Evolutionary conservation across 1,284 basidiomycete genomes (phyloP).

Genomic region (Cryptococcus neoformans): DNA sequence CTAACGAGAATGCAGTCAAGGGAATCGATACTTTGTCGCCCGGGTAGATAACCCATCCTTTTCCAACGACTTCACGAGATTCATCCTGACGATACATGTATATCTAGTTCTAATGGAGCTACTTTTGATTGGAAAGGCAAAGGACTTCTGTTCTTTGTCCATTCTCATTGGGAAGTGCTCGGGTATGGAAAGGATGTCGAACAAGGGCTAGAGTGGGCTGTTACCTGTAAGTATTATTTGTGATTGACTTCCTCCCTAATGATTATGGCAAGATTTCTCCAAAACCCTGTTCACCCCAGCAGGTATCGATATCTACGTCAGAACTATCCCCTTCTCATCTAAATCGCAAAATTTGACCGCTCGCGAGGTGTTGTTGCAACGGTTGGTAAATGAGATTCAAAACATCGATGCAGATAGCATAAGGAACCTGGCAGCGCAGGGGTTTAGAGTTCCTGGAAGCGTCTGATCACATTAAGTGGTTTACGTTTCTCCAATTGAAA

Average conservation of each 20-base stretch:
- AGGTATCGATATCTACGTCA: constrained; percentile 55
- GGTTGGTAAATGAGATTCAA: constrained; percentile 19
- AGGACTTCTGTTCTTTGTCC: constrained; percentile 51
- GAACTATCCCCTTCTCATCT: constrained; percentile 17
- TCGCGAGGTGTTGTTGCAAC: constrained; percentile 14
- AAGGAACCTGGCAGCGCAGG: constrained; percentile 19
- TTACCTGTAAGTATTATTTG: constrained; percentile 48
- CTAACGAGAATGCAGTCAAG: constrained; percentile 28
- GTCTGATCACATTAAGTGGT: constrained; percentile 7
- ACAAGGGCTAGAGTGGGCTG: constrained; percentile 50
- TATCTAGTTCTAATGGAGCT: constrained; percentile 34
- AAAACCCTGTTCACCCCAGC: constrained; percentile 57
- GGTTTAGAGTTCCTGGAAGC: constrained; percentile 32
- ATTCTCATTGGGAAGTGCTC: constrained; percentile 56
- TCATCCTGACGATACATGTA: not conserved
- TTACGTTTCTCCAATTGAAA: not conserved
- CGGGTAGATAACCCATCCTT: constrained; percentile 8
- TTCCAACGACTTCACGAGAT: not conserved
- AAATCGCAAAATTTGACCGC: constrained; percentile 3
- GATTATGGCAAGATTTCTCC: constrained; percentile 49
- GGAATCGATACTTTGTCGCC: constrained; percentile 48
- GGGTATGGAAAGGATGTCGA: constrained; percentile 48
- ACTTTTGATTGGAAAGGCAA: constrained; percentile 55
- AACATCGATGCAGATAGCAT: constrained; percentile 17
- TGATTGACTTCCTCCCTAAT: not conserved